These are phyloP conservation scores for Trapa incisa DNA, from an alignment of 345 rosid species.

Conservation along the genomic window DNA sequence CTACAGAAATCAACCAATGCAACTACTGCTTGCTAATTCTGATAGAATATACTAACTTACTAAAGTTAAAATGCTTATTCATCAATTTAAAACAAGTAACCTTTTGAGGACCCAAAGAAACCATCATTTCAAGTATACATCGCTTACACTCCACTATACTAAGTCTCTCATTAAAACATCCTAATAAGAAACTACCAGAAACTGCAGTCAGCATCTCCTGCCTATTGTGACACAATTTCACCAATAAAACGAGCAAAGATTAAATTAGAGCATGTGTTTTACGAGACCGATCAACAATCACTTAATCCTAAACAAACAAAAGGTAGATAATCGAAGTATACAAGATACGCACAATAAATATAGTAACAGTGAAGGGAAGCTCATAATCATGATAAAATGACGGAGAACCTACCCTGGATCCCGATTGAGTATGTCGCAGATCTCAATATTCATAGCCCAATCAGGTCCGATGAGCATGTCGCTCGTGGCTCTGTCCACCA, in stretches of 20 bases:
- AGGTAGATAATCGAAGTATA: neutral
- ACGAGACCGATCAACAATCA: neutral
- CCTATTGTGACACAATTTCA: neutral
- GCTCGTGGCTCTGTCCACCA: slow-evolving; percentile 99
- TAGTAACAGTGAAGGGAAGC: neutral
- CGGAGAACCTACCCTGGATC: slow-evolving; percentile 61
- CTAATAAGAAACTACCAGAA: neutral
- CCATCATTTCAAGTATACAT: neutral
- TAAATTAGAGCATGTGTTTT: neutral
- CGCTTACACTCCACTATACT: neutral
- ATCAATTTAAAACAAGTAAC: neutral
- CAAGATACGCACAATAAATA: neutral
- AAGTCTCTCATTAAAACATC: neutral
- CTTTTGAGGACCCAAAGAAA: neutral
- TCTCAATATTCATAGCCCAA: slow-evolving; percentile 99
- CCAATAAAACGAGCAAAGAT: neutral
- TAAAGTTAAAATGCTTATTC: neutral
- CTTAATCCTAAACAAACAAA: neutral
- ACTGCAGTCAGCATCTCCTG: too few relatives aligned
- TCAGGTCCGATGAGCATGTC: slow-evolving; percentile 99
- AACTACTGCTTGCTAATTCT: neutral
- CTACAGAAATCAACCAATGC: neutral
- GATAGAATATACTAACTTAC: neutral
- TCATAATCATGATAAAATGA: neutral
- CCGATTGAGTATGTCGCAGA: slow-evolving; percentile 93